Evolutionary conservation across 106 monocot genomes (phyloP).

Genomic region (Dendrobium nobile): DNA sequence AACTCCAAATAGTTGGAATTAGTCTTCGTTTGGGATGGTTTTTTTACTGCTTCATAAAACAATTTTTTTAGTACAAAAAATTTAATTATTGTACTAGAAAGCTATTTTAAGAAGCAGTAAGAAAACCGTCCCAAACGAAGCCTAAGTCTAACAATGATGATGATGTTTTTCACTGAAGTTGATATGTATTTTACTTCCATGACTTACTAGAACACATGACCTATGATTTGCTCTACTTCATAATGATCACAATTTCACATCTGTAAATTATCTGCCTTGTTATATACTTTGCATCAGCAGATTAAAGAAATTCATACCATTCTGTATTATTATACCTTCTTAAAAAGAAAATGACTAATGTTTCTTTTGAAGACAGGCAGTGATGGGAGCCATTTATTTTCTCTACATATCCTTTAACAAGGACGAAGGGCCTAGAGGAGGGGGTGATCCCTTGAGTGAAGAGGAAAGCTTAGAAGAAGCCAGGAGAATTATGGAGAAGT

Average conservation of each 20-base stretch:
- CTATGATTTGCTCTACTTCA: neutral
- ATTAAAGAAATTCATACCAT: neutral
- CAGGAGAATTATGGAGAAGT: conserved; percentile 93
- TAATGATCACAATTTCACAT: too few relatives aligned
- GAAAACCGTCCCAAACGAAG: too few relatives aligned
- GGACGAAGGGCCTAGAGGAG: conserved; percentile 37
- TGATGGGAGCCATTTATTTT: conserved; percentile 87
- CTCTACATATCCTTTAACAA: conserved; percentile 59
- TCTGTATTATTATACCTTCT: neutral
- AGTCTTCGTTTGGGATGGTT: too few relatives aligned
- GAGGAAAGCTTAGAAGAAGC: conserved; percentile 85
- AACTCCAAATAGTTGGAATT: neutral
- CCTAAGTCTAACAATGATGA: neutral
- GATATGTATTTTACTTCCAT: neutral
- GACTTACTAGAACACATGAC: neutral
- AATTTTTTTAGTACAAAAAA: too few relatives aligned
- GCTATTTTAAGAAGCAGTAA: too few relatives aligned
- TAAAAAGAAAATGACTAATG: neutral
- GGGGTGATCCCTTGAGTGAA: conserved; percentile 31
- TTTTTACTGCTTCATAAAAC: too few relatives aligned
- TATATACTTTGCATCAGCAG: neutral
- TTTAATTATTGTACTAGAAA: too few relatives aligned
- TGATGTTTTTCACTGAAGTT: neutral
- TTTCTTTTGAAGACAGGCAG: conserved; percentile 37
- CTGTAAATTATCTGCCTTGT: neutral